Percentiles rank a stretch among this genome's conserved stretches.
These are phyloP conservation scores for Vicia faba DNA, from an alignment of 306 rosid genomes.

Conservation along the genomic window DNA sequence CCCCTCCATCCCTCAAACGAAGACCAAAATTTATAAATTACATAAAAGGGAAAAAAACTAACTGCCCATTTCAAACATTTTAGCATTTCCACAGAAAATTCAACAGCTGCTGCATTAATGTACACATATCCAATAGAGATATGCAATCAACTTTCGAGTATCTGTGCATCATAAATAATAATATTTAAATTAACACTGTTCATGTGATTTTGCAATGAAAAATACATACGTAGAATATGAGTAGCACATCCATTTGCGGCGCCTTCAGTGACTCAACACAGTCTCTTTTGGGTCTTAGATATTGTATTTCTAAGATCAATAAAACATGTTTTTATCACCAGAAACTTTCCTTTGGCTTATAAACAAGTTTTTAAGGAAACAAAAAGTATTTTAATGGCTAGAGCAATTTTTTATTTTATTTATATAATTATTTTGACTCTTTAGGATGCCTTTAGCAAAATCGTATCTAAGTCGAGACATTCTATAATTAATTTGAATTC, in stretches of 20 bases:
- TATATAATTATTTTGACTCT: background rate
- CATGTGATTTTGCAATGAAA: slow-evolving; percentile 7
- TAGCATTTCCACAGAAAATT: slow-evolving; percentile 1
- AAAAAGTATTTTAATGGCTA: background rate
- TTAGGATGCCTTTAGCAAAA: slow-evolving; percentile 4
- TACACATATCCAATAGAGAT: slow-evolving; percentile 6
- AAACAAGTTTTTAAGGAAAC: slow-evolving; percentile 3
- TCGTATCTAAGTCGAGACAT: slow-evolving; percentile 6
- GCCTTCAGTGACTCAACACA: slow-evolving; percentile 17
- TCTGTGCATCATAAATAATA: slow-evolving; percentile 9
- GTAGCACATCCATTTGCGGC: slow-evolving; percentile 22
- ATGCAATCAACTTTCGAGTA: slow-evolving; percentile 1
- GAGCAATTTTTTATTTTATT: background rate
- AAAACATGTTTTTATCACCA: background rate
- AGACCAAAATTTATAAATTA: background rate
- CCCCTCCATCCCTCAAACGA: slow-evolving; percentile 20
- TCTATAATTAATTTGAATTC: slow-evolving; percentile 3
- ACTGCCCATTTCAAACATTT: background rate
- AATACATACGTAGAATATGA: background rate
- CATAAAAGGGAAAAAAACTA: background rate
- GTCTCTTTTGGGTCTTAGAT: slow-evolving; percentile 4
- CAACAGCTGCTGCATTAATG: background rate
- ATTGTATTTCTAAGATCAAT: slow-evolving; percentile 15
- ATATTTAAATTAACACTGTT: slow-evolving; percentile 30
- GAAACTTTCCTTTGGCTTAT: slow-evolving; percentile 5